Conservation (phyloP, 345 rosid genomes). For the Bretschneidera sinensis region DNA sequence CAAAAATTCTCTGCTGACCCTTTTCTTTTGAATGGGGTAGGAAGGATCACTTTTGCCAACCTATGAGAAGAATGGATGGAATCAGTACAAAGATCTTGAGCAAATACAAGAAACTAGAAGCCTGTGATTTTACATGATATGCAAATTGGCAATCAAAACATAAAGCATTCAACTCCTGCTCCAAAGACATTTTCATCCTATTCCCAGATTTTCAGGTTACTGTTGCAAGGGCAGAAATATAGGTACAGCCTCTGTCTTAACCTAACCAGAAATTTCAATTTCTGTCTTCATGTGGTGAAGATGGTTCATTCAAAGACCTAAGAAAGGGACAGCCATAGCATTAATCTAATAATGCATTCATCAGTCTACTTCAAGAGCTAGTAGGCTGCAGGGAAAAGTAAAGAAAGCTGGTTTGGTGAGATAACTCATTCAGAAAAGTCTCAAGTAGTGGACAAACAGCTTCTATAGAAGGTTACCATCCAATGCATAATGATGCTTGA, state of each 20-base stretch:
- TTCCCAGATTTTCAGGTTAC: neutral
- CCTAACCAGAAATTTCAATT: neutral
- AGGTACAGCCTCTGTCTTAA: neutral
- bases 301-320: neutral
- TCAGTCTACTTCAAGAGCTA: neutral
- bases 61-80: slow-evolving; percentile 23
- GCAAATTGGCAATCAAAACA: neutral
- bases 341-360: neutral
- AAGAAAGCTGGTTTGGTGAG: neutral
- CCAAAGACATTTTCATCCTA: neutral
- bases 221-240: neutral
- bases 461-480: neutral
- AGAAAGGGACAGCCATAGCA: neutral
- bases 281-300: neutral
- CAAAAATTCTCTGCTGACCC: slow-evolving; percentile 86
- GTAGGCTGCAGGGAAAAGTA: neutral
- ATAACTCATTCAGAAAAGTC: neutral
- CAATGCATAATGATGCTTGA: neutral
- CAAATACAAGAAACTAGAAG: neutral
- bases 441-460: neutral
- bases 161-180: neutral
- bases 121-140: neutral
- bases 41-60: slow-evolving; percentile 91
- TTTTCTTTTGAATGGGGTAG: slow-evolving; percentile 92
- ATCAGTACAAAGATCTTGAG: neutral